Conservation (phyloP, 2,329 filamentous ascomycete species). For the Alternaria infectoria region DNA sequence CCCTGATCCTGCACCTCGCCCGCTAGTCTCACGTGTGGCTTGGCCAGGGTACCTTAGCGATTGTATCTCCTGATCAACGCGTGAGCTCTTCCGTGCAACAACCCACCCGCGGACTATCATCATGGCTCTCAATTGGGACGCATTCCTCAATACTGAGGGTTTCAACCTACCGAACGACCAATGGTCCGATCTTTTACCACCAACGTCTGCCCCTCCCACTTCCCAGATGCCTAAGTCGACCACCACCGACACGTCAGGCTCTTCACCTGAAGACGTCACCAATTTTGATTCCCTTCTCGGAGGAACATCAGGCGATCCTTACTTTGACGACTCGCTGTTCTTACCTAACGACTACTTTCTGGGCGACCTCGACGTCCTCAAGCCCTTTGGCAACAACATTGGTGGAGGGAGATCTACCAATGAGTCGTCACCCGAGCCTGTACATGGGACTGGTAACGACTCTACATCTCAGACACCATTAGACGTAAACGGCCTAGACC, state of each 20-base stretch:
- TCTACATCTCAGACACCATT: conserved; percentile 35
- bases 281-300: conserved; percentile 40
- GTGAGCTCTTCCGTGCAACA: conserved; percentile 41
- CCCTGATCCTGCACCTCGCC: conserved; percentile 22
- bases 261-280: conserved; percentile 39
- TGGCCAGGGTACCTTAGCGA: conserved; percentile 30
- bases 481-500: conserved; percentile 24
- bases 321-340: conserved; percentile 48
- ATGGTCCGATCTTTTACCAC: conserved; percentile 46
- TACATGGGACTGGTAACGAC: conserved; percentile 18
- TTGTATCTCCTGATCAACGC: conserved; percentile 48
- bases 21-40: conserved; percentile 32
- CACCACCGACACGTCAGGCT: conserved; percentile 40
- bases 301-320: conserved; percentile 39
- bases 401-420: conserved; percentile 42
- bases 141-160: conserved; percentile 46
- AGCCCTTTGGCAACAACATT: conserved; percentile 42
- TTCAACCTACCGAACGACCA: conserved; percentile 47
- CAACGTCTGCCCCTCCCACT: conserved; percentile 30
- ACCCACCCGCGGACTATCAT: conserved; percentile 35
- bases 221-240: conserved; percentile 47
- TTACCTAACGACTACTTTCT: conserved; percentile 49
- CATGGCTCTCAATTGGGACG: conserved; percentile 50
- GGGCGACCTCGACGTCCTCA: conserved; percentile 48
- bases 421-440: conserved; percentile 49